Base-by-base conservation (phyloP, 2,329 filamentous ascomycete species). In the Hypoxylon sp. region DNA sequence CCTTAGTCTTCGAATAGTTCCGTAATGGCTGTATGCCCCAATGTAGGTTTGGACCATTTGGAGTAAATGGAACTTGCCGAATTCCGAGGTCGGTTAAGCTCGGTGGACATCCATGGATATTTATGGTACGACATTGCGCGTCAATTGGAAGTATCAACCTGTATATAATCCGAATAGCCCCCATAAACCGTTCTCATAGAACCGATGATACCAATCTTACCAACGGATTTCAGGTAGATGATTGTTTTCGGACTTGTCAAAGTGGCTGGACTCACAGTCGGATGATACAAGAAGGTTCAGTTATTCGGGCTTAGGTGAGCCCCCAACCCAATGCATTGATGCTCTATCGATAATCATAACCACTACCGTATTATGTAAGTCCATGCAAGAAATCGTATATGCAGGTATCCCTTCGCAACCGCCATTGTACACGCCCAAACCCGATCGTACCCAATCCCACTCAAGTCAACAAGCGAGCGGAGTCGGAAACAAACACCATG, bases 271-370 rank as follows among this genome's bases (percentile, higher is more conserved):
- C 36, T 55, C 51, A 25, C 28, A 32, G n/a, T 23, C 41, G 9
- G 41, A 46, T 34, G 11, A 43, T 13, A 34, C n/a, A 28, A 17
- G 30, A 21, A 38, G 25, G 13, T 32, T 49, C 14, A 30, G 13
- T 52, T 28, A 45, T 25, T 45, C 23, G 48, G 57, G 48, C 36
- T 51, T 51, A 60, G 46, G 43, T 60, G 49, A 65, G 43, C 38
- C 48, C 53, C 19, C 4, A 45, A 41, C 38, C 23, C 38, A 7
- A 34, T 41, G 34, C 34, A 56, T 60, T 51, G 13, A 36, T 51
- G 17, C 38, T 55, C 45, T 60, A 63, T 67, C 49, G 23, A 57
- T 53, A 60, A 55, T 55, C 55, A 51, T 60, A 60, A 63, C 13
- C 41, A 30, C 41, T 53, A n/a, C n/a, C n/a, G n/a, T n/a, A 48